These are phyloP conservation scores for barrel medic (Medicago truncatula) DNA, from an alignment of 306 rosid genomes.

Conservation along the genomic window DNA sequence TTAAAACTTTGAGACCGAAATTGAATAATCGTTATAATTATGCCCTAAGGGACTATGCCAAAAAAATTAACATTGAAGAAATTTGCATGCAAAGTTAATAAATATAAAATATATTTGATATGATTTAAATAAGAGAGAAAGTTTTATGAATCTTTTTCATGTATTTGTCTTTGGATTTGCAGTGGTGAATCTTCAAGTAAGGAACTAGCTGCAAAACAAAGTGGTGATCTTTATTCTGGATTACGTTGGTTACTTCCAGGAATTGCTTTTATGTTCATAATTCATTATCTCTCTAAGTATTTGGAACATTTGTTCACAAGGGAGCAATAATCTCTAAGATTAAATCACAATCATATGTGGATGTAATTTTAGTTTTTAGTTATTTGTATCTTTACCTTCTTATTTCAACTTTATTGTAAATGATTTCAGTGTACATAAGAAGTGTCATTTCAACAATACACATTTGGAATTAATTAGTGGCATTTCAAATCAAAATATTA, in stretches of 20 bases:
- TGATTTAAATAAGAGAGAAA: slow-evolving; percentile 4
- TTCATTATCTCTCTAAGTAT: slow-evolving; percentile 45
- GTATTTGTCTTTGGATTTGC: slow-evolving; percentile 20
- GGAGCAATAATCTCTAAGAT: slow-evolving; percentile 37
- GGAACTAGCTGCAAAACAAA: slow-evolving; percentile 25
- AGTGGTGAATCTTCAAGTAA: slow-evolving; percentile 42
- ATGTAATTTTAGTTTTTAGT: slow-evolving; percentile 23
- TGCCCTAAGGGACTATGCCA: not conserved
- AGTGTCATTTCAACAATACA: slow-evolving; percentile 12
- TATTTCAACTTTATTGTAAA: slow-evolving; percentile 35
- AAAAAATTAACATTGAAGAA: slow-evolving; percentile 16
- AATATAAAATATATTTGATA: slow-evolving; percentile 2
- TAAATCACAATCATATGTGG: slow-evolving; percentile 18
- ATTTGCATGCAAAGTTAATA: not conserved
- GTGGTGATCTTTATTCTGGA: slow-evolving; percentile 23
- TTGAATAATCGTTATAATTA: not conserved
- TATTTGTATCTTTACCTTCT: not conserved
- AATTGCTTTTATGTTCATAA: slow-evolving; percentile 40
- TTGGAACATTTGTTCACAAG: slow-evolving; percentile 42
- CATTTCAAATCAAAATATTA: slow-evolving; percentile 4
- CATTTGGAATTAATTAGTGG: slow-evolving; percentile 27
- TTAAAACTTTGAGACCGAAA: not conserved
- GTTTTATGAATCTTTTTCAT: not conserved
- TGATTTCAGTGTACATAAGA: slow-evolving; percentile 37
- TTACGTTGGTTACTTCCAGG: slow-evolving; percentile 48